Base-by-base conservation (phyloP, 768 basidiomycete species). In the Paxillus rubicundulus region DNA sequence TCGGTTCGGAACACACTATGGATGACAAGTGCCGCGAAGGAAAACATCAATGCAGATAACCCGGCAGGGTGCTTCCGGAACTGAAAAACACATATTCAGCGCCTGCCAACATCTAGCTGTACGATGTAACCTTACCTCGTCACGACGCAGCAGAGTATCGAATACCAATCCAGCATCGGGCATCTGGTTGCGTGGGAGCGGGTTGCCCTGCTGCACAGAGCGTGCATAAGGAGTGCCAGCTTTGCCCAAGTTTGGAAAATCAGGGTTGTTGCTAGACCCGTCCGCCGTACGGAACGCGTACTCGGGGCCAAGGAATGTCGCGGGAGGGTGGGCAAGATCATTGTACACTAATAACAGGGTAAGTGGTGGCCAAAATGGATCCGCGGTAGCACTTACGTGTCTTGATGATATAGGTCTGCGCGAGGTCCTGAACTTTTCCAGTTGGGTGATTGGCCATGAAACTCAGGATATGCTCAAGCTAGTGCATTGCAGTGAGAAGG, bases 1-100 rank as follows among this genome's bases (percentile, higher is more conserved):
- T 82, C 82, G 0, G 92, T 93, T 39, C 89, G 88, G 80, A 95
- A 95, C 49, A 91, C 83, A 42, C 87, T 90, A 63, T 92, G 90
- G 45, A 92, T 89, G 37, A 92, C 88, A 12, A 92, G 77, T 2
- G 89, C 83, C 8, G 89, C 91, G 56, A 89, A 92, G 7, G 84
- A 74, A 63, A 92, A 92, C 84, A 92, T 86, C 63, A 89, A 60
- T 40, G 84, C 80, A 2, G 88, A 91, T 34, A 93, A 73, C 0
- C 91, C 91, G 5, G 80, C 84, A 5, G 92, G 91, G 61, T 93
- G 92, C 57, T 80, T 68, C 9, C 78, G 75, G 62, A 89, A 88
- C 89, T 92, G 51, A 49, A 50, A 16, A 4, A 21, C 50, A n/a
- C 50, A 50, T 53, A 28, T 47, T 52, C 34, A 58, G 21, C 13